Percentiles rank a stretch among this genome's conserved stretches.
Conservation (phyloP, 306 rosid species). For the Sindora glabra region DNA sequence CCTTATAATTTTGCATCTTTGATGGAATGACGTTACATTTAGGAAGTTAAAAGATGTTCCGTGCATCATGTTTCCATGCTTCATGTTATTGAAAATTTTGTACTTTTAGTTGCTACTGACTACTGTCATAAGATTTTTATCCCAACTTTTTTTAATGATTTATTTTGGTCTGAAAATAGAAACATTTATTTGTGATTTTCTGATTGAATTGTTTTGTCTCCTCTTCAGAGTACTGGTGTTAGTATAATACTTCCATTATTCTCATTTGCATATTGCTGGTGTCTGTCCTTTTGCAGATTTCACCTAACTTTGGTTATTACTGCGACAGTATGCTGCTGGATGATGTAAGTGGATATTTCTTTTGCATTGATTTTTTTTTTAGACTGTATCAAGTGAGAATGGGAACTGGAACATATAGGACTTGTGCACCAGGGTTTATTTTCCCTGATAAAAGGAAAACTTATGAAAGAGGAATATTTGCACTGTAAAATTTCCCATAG, state of each 20-base stretch:
- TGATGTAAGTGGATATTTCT: constrained; percentile 60
- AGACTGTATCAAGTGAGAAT: background rate
- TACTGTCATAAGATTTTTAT: no score
- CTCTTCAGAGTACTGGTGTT: background rate
- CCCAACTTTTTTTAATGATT: no score
- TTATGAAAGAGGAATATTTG: background rate
- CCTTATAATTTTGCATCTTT: background rate
- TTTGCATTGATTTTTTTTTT: background rate
- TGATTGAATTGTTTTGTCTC: background rate
- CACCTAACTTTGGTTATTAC: constrained; percentile 81
- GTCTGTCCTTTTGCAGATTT: constrained; percentile 41
- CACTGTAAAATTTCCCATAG: background rate
- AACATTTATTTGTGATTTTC: background rate
- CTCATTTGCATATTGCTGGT: constrained; percentile 12
- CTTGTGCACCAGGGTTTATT: background rate
- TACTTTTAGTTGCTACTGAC: no score
- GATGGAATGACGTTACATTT: background rate
- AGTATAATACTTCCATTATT: background rate
- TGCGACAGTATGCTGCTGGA: constrained; percentile 89
- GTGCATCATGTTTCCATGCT: no score
- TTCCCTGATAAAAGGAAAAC: background rate
- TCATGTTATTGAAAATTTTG: no score
- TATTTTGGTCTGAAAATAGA: background rate
- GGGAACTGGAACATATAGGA: background rate
- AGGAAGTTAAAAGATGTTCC: no score